phyloP scores from a whole-genome alignment of 257 asterid species.

The Fraxinus excelsior region DNA sequence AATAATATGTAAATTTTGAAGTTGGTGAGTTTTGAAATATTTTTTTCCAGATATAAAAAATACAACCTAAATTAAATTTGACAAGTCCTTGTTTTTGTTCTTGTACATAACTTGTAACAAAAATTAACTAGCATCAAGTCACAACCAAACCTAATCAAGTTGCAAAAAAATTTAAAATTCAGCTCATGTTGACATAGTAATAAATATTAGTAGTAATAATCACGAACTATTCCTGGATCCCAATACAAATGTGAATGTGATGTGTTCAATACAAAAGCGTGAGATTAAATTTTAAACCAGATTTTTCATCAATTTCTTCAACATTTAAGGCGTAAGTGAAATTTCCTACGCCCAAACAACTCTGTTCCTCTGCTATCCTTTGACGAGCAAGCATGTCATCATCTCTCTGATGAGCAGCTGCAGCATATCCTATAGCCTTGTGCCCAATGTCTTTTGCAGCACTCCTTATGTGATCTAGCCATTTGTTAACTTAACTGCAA shows the following conservation, averaged over 20 bases:
- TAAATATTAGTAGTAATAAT: conserved; percentile 74
- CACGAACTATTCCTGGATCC: conserved; percentile 71
- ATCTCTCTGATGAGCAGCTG: conserved; percentile 89
- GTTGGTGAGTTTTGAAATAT: too few relatives aligned
- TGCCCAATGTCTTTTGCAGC: conserved; percentile 81
- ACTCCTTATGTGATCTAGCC: conserved; percentile 88
- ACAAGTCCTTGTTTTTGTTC: too few relatives aligned
- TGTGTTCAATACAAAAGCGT: conserved; percentile 89
- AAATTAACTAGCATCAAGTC: too few relatives aligned
- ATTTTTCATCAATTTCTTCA: conserved; percentile 76
- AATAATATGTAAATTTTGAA: too few relatives aligned
- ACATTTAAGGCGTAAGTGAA: conserved; percentile 76
- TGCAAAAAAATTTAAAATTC: too few relatives aligned
- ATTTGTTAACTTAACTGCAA: conserved; percentile 76
- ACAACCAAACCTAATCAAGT: too few relatives aligned
- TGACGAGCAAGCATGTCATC: conserved; percentile 95
- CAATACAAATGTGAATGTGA: conserved; percentile 81
- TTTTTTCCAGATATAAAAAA: too few relatives aligned
- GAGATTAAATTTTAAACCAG: conserved; percentile 76
- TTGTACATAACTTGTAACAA: too few relatives aligned
- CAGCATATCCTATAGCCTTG: conserved; percentile 75
- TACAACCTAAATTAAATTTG: too few relatives aligned
- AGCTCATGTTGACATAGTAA: too few relatives aligned
- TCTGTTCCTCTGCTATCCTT: conserved; percentile 88
- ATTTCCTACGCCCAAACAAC: conserved; percentile 79